Conservation (phyloP, 306 rosid genomes). For the Cicer cuneatum region DNA sequence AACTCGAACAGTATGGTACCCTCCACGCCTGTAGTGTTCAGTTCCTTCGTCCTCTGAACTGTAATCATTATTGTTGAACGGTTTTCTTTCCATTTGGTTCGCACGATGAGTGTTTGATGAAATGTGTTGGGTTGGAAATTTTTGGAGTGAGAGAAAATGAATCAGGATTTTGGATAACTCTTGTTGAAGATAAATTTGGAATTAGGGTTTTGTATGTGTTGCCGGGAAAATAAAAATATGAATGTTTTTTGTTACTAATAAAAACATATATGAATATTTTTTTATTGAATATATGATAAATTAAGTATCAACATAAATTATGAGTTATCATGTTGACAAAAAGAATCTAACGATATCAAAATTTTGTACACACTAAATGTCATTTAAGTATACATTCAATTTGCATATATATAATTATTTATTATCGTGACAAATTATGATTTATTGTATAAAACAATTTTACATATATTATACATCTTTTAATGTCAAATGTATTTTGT, state of each 20-base stretch:
- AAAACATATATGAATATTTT: no score
- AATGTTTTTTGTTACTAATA: background rate
- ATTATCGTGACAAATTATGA: no score
- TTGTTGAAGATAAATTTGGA: background rate
- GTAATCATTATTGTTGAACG: background rate
- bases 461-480: no score
- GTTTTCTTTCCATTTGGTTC: slow-evolving; percentile 20
- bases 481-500: no score
- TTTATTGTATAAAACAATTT: no score
- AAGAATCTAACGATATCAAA: no score
- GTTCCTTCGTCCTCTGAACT: slow-evolving; percentile 27
- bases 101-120: background rate
- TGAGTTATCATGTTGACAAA: no score
- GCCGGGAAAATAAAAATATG: slow-evolving; percentile 32
- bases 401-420: no score
- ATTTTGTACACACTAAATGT: no score
- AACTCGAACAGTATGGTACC: slow-evolving; percentile 16
- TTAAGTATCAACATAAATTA: no score
- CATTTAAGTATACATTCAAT: no score
- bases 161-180: background rate
- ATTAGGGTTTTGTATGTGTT: slow-evolving; percentile 23
- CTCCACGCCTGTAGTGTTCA: slow-evolving; percentile 28
- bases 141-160: background rate
- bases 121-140: background rate
- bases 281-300: no score